These are phyloP conservation scores for Arachnomyces sp. DNA, from an alignment of 2,329 filamentous ascomycete genomes.

Conservation along the genomic window DNA sequence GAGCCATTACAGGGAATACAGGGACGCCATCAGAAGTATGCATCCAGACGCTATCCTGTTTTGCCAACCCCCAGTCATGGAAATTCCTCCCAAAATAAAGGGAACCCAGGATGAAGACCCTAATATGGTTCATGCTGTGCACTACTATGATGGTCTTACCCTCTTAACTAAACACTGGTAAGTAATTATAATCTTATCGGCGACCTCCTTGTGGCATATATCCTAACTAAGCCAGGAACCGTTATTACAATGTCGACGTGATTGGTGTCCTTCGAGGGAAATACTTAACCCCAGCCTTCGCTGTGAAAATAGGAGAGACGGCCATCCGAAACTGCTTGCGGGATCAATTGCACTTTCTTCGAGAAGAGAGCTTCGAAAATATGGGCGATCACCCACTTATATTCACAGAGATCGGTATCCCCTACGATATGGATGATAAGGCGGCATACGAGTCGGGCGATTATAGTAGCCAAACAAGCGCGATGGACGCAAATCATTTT, in stretches of 20 bases:
- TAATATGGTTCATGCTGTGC: conserved; percentile 83
- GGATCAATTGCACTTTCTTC: conserved; percentile 75
- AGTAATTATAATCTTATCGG: conserved; percentile 17
- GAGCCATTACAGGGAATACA: conserved; percentile 70
- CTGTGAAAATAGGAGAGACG: conserved; percentile 83
- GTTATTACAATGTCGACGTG: conserved; percentile 93
- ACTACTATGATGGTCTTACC: conserved; percentile 95
- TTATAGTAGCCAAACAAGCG: conserved; percentile 83
- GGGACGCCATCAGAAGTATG: conserved; percentile 62
- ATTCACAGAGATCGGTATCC: conserved; percentile 92
- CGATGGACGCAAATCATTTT: conserved; percentile 94
- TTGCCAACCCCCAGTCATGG: conserved; percentile 83
- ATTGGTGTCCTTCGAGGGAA: conserved; percentile 82
- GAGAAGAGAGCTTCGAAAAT: conserved; percentile 77
- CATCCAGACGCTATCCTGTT: conserved; percentile 80
- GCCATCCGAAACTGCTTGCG: conserved; percentile 90
- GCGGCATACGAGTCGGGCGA: conserved; percentile 92
- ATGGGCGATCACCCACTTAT: conserved; percentile 84
- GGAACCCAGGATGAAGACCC: conserved; percentile 81
- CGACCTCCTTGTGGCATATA: conserved; percentile 1
- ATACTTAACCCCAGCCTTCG: conserved; percentile 82
- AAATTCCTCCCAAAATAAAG: conserved; percentile 82
- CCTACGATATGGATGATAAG: conserved; percentile 97
- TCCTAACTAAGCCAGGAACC: conserved; percentile 50
- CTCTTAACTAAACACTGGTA: conserved; percentile 94